Evolutionary conservation across 108 stramenopile genomes (phyloP).

Genomic region (Fistulifera solaris): DNA sequence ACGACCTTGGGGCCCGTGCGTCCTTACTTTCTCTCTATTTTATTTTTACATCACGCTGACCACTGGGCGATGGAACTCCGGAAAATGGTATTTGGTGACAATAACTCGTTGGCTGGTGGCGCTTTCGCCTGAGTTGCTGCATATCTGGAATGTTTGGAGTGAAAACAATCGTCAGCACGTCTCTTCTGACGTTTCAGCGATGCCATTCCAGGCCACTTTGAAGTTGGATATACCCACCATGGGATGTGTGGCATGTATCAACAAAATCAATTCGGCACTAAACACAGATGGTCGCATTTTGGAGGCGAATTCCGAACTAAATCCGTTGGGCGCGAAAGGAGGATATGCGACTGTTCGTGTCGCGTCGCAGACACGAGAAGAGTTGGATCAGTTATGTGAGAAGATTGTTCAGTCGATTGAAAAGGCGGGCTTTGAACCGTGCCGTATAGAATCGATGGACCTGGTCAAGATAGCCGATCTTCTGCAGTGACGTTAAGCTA

Average conservation of each 20-base stretch:
- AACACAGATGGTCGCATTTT: constrained; percentile 5
- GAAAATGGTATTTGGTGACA: constrained; percentile 9
- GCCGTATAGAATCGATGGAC: too few species aligned
- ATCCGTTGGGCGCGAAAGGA: background rate
- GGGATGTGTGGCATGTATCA: constrained; percentile 84
- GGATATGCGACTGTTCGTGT: constrained; percentile 3
- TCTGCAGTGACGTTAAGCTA: too few species aligned
- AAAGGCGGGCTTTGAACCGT: constrained; percentile 2
- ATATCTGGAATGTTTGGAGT: too few species aligned
- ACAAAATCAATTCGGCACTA: constrained; percentile 57
- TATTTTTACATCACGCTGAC: constrained; percentile 3
- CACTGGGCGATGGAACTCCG: constrained; percentile 14
- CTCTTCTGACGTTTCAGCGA: background rate
- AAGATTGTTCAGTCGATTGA: background rate
- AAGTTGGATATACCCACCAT: constrained; percentile 57
- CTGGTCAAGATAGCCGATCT: too few species aligned
- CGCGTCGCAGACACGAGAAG: background rate
- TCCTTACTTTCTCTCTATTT: constrained; percentile 35
- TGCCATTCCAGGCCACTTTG: constrained; percentile 11
- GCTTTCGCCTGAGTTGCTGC: constrained; percentile 58
- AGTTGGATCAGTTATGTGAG: background rate
- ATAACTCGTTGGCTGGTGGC: constrained; percentile 30
- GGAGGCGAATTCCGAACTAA: background rate
- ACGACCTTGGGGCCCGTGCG: constrained; percentile 58
- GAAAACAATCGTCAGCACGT: background rate